phyloP scores from a whole-genome alignment of 2,329 filamentous ascomycete species.

The Colletotrichum sp. region DNA sequence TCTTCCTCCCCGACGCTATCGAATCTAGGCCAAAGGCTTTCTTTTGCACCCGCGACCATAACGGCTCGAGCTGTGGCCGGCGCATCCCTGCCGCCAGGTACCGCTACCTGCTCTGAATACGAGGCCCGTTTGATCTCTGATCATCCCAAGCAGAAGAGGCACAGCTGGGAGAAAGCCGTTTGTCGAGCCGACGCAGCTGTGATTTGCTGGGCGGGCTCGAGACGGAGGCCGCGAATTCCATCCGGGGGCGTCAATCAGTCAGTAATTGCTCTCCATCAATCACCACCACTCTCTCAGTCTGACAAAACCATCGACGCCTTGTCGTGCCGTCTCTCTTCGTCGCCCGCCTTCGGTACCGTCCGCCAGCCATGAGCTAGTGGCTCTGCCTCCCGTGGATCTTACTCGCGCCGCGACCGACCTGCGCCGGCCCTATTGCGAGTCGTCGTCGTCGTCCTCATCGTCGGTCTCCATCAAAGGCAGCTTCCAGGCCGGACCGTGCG shows the following conservation, averaged over 20 bases:
- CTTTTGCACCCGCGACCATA: neutral
- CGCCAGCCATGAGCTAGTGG: neutral
- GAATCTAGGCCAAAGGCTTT: constrained; percentile 11
- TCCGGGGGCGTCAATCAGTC: neutral
- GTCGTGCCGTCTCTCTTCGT: neutral
- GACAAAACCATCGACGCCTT: neutral
- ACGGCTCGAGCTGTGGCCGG: constrained; percentile 1
- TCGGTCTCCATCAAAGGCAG: neutral
- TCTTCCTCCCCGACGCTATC: constrained; percentile 14
- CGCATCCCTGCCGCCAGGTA: constrained; percentile 20
- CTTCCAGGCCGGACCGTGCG: neutral
- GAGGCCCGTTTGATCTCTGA: constrained; percentile 14
- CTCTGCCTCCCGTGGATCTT: neutral
- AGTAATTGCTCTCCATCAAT: neutral
- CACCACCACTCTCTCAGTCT: neutral
- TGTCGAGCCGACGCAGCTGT: neutral
- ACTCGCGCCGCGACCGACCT: neutral
- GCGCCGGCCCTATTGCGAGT: neutral
- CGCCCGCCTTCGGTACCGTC: neutral
- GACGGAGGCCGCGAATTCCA: neutral
- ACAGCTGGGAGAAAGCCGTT: neutral
- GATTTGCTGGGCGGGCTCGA: neutral
- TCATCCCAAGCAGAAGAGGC: neutral
- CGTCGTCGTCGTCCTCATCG: neutral
- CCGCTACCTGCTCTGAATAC: constrained; percentile 21